phyloP scores from a whole-genome alignment of 164 flowering plant genomes.

The Umbellularia californica region DNA sequence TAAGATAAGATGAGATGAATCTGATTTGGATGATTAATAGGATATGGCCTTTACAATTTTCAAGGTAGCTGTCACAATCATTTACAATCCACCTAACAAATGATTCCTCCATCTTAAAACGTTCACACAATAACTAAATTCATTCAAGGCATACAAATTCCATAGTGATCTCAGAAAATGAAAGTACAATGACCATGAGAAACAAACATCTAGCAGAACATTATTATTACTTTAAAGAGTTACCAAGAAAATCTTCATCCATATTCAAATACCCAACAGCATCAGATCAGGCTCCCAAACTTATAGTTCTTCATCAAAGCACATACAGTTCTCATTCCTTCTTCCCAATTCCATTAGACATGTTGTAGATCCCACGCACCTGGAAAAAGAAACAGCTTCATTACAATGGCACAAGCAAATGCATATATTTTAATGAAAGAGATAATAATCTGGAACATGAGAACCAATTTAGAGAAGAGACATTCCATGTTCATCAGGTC shows the following conservation, averaged over 20 bases:
- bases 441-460: no score
- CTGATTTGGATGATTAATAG: neutral
- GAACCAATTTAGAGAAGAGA: no score
- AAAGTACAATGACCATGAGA: neutral
- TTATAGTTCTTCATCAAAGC: neutral
- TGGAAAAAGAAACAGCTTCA: constrained; percentile 14
- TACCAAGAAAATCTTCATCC: neutral
- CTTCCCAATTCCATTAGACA: constrained; percentile 81
- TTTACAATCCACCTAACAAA: neutral
- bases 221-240: neutral
- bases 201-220: neutral
- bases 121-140: neutral
- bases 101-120: neutral
- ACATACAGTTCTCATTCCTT: constrained; percentile 40
- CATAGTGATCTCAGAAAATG: neutral
- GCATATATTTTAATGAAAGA: neutral
- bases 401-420: neutral
- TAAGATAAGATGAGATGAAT: neutral
- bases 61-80: neutral
- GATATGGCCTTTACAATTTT: neutral
- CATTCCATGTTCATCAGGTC: no score
- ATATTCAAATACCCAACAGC: neutral
- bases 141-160: neutral
- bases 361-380: constrained; percentile 72
- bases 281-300: neutral